phyloP scores from a whole-genome alignment of 2,329 filamentous ascomycete genomes.

The Metarhizium humberi region DNA sequence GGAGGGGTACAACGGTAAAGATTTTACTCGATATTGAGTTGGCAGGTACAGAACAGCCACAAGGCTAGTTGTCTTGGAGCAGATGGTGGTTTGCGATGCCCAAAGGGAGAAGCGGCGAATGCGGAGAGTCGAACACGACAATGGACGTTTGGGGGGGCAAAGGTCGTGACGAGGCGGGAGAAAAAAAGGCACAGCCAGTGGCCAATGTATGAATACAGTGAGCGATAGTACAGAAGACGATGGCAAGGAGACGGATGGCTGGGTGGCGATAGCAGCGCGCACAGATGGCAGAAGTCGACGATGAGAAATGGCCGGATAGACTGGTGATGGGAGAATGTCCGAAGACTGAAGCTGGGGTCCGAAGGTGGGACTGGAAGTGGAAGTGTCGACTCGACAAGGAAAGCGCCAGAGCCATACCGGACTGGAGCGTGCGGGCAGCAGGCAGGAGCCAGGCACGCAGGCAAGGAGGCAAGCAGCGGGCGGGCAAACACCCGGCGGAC shows the following conservation, averaged over 20 bases:
- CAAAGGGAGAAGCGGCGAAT: not conserved
- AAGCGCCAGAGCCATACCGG: too few relatives aligned
- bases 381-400: not conserved
- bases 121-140: not conserved
- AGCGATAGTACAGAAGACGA: slow-evolving; percentile 2
- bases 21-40: not conserved
- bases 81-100: not conserved
- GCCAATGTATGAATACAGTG: slow-evolving; percentile 4
- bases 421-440: too few relatives aligned
- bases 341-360: not conserved
- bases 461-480: not conserved
- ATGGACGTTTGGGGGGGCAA: not conserved
- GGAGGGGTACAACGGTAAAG: not conserved
- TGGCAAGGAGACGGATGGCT: not conserved
- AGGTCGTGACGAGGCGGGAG: not conserved
- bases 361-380: not conserved
- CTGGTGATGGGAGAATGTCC: slow-evolving; percentile 4
- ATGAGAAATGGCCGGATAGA: slow-evolving; percentile 1
- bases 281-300: slow-evolving; percentile 1
- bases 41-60: not conserved
- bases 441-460: not conserved
- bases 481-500: too few relatives aligned
- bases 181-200: not conserved
- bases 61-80: not conserved
- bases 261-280: slow-evolving; percentile 4